A percentile compares a stretch with the other conserved stretches of the same genome.
These are phyloP conservation scores for Vitis vinifera DNA, from an alignment of 164 flowering plant genomes.

Conservation along the genomic window DNA sequence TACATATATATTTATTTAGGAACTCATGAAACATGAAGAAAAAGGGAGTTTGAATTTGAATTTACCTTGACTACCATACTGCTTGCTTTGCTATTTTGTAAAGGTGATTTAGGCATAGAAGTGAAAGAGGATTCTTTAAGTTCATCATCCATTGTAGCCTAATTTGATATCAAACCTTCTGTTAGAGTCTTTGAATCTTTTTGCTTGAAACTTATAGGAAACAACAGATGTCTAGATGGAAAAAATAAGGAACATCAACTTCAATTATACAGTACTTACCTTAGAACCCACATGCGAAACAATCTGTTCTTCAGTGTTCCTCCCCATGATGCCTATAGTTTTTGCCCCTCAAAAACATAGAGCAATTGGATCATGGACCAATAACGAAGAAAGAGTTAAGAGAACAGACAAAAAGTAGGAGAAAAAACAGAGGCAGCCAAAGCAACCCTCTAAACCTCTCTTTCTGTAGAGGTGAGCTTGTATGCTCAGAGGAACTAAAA, in stretches of 20 bases:
- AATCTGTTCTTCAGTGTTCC: slow-evolving; percentile 24
- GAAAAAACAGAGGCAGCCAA: neutral
- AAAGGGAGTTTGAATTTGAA: neutral
- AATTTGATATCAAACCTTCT: neutral
- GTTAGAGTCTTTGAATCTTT: slow-evolving; percentile 3
- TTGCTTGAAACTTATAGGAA: neutral
- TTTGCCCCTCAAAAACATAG: too few species aligned
- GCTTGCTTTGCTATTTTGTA: slow-evolving; percentile 47
- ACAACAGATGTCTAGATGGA: neutral
- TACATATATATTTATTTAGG: neutral
- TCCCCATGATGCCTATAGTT: slow-evolving; percentile 5
- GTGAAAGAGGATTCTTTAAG: slow-evolving; percentile 29
- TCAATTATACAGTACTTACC: slow-evolving; percentile 23
- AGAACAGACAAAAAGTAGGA: neutral
- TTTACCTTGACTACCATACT: slow-evolving; percentile 73
- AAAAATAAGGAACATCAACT: neutral
- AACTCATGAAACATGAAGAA: neutral
- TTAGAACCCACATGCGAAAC: slow-evolving; percentile 27
- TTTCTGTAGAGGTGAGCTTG: neutral
- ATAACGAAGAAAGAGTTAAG: neutral
- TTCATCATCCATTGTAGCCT: slow-evolving; percentile 38
- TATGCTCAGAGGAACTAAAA: too few species aligned
- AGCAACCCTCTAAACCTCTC: neutral
- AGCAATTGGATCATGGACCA: too few species aligned
- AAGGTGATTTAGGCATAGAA: slow-evolving; percentile 34